Evolutionary conservation across 441 rosid species (phyloP).

Genomic region (Corymbia citriodora): DNA sequence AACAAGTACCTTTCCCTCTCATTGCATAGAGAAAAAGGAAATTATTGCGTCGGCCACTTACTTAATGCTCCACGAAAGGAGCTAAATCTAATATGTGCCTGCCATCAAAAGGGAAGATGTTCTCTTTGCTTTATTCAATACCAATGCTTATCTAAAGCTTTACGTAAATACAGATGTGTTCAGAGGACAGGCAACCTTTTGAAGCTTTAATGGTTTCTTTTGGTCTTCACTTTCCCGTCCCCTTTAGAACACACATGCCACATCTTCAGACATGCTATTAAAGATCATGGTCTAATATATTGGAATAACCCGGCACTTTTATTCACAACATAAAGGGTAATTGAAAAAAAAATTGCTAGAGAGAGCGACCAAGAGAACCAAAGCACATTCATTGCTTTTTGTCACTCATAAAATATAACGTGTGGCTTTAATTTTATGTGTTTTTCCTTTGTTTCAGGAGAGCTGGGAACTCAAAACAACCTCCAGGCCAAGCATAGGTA

Average conservation of each 20-base stretch:
- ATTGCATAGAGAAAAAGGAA: neutral
- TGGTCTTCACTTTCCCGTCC: neutral
- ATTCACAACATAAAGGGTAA: neutral
- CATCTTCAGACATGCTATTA: neutral
- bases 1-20: neutral
- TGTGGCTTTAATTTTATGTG: neutral
- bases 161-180: neutral
- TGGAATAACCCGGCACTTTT: neutral
- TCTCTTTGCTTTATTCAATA: neutral
- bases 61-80: neutral
- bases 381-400: neutral
- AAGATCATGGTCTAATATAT: neutral
- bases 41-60: neutral
- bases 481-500: constrained; percentile 39
- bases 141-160: neutral
- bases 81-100: neutral
- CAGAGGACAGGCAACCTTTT: neutral
- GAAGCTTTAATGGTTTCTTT: neutral
- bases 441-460: constrained; percentile 22
- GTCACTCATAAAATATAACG: neutral
- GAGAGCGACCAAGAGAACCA: neutral
- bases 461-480: constrained; percentile 48
- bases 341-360: neutral
- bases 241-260: neutral
- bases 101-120: neutral